A percentile compares a stretch with the other conserved stretches of the same genome.
phyloP scores from a whole-genome alignment of 2,329 filamentous ascomycete species.

The Hyphodiscus sp. region DNA sequence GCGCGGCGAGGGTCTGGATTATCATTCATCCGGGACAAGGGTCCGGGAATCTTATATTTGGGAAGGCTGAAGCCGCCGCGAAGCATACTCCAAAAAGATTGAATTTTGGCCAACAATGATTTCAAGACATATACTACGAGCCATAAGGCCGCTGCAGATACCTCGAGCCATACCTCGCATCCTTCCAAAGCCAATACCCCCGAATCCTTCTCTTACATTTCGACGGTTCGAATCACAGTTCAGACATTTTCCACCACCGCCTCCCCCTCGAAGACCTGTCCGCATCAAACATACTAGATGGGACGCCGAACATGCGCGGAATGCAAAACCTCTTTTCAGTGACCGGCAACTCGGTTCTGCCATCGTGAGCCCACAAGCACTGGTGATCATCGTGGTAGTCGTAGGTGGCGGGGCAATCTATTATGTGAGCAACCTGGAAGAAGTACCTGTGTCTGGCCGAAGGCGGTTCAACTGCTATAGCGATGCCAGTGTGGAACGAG shows the following conservation, averaged over 20 bases:
- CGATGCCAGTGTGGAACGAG: constrained; percentile 45
- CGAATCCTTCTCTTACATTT: neutral
- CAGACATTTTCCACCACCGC: constrained; percentile 1
- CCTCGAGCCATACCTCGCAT: neutral
- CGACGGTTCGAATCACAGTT: neutral
- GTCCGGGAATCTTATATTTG: neutral
- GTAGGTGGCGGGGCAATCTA: constrained; percentile 50
- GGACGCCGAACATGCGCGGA: constrained; percentile 14
- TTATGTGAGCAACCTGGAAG: constrained; percentile 57
- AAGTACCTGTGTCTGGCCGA: constrained; percentile 65
- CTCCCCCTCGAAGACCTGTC: constrained; percentile 1
- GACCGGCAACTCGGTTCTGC: constrained; percentile 29
- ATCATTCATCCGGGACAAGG: neutral
- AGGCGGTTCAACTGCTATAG: constrained; percentile 66
- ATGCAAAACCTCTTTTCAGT: constrained; percentile 35
- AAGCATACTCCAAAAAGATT: neutral
- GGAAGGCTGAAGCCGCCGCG: neutral
- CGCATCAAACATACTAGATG: constrained; percentile 8
- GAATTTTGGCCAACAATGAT: neutral
- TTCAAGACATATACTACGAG: neutral
- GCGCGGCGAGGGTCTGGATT: too few species aligned
- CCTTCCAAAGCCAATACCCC: neutral
- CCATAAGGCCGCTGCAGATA: neutral
- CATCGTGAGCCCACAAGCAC: constrained; percentile 31
- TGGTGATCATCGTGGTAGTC: constrained; percentile 35